Evolutionary conservation across 148 eudicot species (phyloP).

Genomic region (Chenopodium suecicum): DNA sequence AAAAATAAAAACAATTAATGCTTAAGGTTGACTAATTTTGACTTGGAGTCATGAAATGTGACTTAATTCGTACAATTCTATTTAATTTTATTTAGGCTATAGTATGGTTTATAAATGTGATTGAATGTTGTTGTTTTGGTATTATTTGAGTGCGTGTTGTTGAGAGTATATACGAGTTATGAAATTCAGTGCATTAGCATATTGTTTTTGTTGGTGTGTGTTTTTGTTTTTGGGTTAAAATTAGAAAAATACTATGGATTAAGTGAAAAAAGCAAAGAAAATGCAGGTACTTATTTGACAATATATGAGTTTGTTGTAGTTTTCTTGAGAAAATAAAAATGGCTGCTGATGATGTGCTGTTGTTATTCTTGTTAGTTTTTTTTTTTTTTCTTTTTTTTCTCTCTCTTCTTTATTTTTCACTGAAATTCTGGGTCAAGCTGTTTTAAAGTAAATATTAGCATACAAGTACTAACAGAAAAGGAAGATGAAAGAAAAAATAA

Average conservation of each 20-base stretch:
- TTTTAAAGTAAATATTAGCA: constrained; percentile 17
- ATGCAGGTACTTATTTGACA: constrained; percentile 25
- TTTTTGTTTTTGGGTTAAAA: constrained; percentile 13
- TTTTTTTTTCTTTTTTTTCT: not conserved
- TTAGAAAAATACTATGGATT: constrained; percentile 12
- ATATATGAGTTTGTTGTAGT: constrained; percentile 10
- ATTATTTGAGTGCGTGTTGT: constrained; percentile 13
- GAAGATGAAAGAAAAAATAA: not conserved
- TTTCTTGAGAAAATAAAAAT: constrained; percentile 25
- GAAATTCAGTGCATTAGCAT: constrained; percentile 30
- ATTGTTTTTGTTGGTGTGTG: not conserved
- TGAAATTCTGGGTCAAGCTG: constrained; percentile 27
- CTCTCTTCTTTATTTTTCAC: constrained; percentile 6
- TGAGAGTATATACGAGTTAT: constrained; percentile 12
- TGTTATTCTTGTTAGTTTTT: not conserved
- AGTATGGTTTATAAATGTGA: not conserved
- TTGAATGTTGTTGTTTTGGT: not conserved
- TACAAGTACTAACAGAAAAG: not conserved
- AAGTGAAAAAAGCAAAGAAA: constrained; percentile 2
- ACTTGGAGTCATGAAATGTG: constrained; percentile 5
- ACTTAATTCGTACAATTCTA: not conserved
- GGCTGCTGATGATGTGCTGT: constrained; percentile 18
- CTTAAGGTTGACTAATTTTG: constrained; percentile 2
- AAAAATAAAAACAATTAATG: not conserved
- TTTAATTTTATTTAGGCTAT: constrained; percentile 2